phyloP scores from a whole-genome alignment of 108 stramenopile genomes.

The Nitzschia inconspicua region DNA sequence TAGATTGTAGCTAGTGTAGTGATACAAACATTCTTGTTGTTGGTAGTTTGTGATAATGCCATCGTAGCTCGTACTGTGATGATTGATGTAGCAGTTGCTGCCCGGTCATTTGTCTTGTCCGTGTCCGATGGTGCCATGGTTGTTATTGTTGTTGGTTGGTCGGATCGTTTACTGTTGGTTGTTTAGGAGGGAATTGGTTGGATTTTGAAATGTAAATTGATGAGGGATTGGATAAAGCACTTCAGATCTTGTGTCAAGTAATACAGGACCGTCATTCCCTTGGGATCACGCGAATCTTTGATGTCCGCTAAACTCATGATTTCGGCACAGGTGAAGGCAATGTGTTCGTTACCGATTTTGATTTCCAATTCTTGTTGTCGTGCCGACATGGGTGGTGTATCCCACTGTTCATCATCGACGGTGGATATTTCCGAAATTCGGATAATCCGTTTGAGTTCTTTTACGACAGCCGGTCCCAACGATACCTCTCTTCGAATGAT shows the following conservation, averaged over 20 bases:
- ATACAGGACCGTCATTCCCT: slow-evolving; percentile 75
- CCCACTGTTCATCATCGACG: slow-evolving; percentile 73
- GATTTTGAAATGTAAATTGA: slow-evolving; percentile 85
- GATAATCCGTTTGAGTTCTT: slow-evolving; percentile 76
- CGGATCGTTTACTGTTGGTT: too few species aligned
- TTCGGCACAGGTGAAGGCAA: slow-evolving; percentile 84
- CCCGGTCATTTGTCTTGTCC: too few species aligned
- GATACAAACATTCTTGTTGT: too few species aligned
- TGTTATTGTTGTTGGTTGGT: too few species aligned
- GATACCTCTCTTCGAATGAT: slow-evolving; percentile 88
- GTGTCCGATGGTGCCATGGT: too few species aligned
- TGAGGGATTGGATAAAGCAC: slow-evolving; percentile 77
- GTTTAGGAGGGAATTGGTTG: slow-evolving; percentile 51
- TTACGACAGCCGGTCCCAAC: slow-evolving; percentile 66
- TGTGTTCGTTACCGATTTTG: slow-evolving; percentile 81
- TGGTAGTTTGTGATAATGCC: too few species aligned
- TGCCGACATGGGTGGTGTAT: slow-evolving; percentile 51
- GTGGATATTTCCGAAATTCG: slow-evolving; percentile 43
- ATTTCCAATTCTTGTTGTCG: slow-evolving; percentile 86
- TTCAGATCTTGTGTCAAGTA: slow-evolving; percentile 88
- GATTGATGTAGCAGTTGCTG: too few species aligned
- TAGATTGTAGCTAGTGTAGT: too few species aligned
- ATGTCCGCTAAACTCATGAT: slow-evolving; percentile 76
- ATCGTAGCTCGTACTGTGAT: too few species aligned
- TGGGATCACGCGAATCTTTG: slow-evolving; percentile 73